phyloP scores from a whole-genome alignment of 805 yeast genomes.

The Starmerella powellii region DNA sequence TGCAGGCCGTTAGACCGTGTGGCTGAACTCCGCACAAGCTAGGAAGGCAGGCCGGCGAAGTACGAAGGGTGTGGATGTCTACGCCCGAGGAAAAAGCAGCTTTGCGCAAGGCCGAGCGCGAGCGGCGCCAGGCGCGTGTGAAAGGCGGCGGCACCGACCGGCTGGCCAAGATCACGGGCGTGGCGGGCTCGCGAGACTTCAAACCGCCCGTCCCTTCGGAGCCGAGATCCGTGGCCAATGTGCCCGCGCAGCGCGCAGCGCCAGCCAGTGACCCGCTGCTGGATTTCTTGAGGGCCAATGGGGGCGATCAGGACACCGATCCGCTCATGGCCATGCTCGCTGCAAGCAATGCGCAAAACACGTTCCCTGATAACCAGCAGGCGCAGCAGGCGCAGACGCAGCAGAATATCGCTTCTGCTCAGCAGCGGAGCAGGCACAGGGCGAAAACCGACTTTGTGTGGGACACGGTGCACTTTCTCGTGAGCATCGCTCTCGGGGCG shows the following conservation, averaged over 20 bases:
- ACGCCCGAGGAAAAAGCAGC: slow-evolving; percentile 9
- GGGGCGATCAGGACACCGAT: no score
- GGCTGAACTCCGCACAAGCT: no score
- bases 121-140: slow-evolving; percentile 28
- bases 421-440: slow-evolving; percentile 1
- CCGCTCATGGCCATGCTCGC: no score
- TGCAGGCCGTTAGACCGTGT: no score
- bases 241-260: neutral
- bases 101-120: slow-evolving; percentile 20
- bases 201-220: slow-evolving; percentile 11
- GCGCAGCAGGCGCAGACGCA: slow-evolving; percentile 2
- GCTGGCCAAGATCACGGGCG: slow-evolving; percentile 27
- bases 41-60: no score
- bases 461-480: slow-evolving; percentile 19
- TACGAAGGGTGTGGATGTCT: neutral
- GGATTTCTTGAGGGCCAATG: slow-evolving; percentile 1
- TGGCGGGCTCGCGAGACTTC: slow-evolving; percentile 21
- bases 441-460: slow-evolving; percentile 5
- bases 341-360: no score
- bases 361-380: neutral
- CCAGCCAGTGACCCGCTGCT: slow-evolving; percentile 7
- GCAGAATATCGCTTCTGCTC: neutral
- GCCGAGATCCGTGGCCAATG: neutral
- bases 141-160: slow-evolving; percentile 25
- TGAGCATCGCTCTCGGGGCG: slow-evolving; percentile 20